Percentiles rank a stretch among this genome's conserved stretches.
These are phyloP conservation scores for Neobulgaria alba DNA, from an alignment of 2,329 filamentous ascomycete genomes.

Conservation along the genomic window DNA sequence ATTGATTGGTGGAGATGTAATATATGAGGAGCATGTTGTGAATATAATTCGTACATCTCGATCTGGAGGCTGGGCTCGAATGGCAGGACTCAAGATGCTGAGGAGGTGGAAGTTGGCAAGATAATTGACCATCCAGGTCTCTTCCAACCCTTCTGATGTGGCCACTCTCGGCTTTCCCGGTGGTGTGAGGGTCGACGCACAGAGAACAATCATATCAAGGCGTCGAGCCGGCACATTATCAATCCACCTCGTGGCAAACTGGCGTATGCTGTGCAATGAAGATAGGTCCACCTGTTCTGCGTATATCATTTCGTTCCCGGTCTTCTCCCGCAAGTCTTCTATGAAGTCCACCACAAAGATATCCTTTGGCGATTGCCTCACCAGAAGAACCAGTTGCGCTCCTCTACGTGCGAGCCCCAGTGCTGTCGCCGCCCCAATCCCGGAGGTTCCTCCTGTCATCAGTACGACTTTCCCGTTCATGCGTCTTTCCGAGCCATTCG, in stretches of 20 bases:
- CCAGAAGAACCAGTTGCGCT: slow-evolving; percentile 85
- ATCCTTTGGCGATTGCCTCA: slow-evolving; percentile 71
- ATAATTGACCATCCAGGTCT: slow-evolving; percentile 92
- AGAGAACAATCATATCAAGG: slow-evolving; percentile 85
- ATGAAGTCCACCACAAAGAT: slow-evolving; percentile 89
- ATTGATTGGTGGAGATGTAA: slow-evolving; percentile 61
- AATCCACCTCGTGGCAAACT: slow-evolving; percentile 96
- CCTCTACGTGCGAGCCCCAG: slow-evolving; percentile 69
- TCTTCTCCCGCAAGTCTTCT: slow-evolving; percentile 69
- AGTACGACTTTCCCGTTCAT: slow-evolving; percentile 94
- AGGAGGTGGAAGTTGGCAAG: slow-evolving; percentile 92
- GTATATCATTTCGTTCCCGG: slow-evolving; percentile 82
- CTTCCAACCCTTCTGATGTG: slow-evolving; percentile 75
- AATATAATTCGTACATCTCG: slow-evolving; percentile 86
- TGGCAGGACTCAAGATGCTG: slow-evolving; percentile 80
- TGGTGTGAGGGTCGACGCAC: slow-evolving; percentile 69
- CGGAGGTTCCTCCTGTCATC: slow-evolving; percentile 88
- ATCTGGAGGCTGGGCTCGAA: slow-evolving; percentile 86
- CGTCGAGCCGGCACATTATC: slow-evolving; percentile 86
- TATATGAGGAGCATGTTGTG: slow-evolving; percentile 80
- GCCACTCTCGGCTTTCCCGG: slow-evolving; percentile 48
- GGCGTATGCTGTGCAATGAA: slow-evolving; percentile 80
- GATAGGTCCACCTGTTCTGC: slow-evolving; percentile 89
- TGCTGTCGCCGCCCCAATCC: slow-evolving; percentile 73
- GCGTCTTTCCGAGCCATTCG: slow-evolving; percentile 65